These are phyloP conservation scores for Houttuynia cordata DNA, from an alignment of 164 flowering plant species.

Conservation along the genomic window DNA sequence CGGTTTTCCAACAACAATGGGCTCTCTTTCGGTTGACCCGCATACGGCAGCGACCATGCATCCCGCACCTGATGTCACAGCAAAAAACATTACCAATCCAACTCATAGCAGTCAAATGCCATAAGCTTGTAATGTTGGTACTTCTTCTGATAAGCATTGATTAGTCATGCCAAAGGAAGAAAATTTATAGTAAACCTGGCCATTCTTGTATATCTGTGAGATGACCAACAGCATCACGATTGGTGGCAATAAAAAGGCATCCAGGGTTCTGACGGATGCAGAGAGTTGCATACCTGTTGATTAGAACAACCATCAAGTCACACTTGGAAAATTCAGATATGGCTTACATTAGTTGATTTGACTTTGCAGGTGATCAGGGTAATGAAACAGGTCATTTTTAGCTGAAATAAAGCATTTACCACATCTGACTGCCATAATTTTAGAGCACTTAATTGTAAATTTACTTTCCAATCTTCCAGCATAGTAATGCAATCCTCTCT, in stretches of 20 bases:
- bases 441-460: too few relatives aligned
- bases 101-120: too few relatives aligned
- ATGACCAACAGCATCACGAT: slow-evolving; percentile 83
- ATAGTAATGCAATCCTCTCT: too few relatives aligned
- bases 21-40: slow-evolving; percentile 79
- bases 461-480: too few relatives aligned
- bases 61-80: slow-evolving; percentile 69
- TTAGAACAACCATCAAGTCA: background rate
- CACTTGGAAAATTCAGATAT: background rate
- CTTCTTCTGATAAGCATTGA: background rate
- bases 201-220: slow-evolving; percentile 86
- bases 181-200: slow-evolving; percentile 51
- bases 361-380: too few relatives aligned
- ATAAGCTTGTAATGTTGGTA: background rate
- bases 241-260: slow-evolving; percentile 87
- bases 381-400: too few relatives aligned
- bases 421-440: too few relatives aligned
- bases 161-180: background rate
- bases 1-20: slow-evolving; percentile 93
- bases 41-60: slow-evolving; percentile 91
- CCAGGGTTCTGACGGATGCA: slow-evolving; percentile 92
- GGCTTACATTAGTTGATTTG: too few relatives aligned
- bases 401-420: too few relatives aligned
- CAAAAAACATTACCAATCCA: background rate
- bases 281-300: slow-evolving; percentile 75